Base-by-base conservation (phyloP, 768 basidiomycete genomes). In the Baorangia bicolor region DNA sequence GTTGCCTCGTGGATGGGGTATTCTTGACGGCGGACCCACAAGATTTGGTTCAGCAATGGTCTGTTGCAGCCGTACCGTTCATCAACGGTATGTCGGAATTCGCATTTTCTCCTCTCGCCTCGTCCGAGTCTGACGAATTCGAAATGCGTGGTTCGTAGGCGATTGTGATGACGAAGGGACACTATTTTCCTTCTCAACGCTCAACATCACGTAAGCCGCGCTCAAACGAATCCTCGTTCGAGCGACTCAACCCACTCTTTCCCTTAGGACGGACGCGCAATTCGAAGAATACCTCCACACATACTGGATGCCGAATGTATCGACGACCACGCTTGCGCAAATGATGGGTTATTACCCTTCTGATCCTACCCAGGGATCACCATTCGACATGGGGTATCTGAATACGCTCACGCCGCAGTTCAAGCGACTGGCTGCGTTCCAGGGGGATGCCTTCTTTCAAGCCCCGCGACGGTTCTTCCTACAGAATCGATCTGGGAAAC, bases 381-480 rank as follows among this genome's bases (percentile, higher is more conserved):
- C 83, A 0, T 86, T 78, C 58, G 73, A 73, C 52, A 85, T 83
- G 0, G 75, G 77, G 0, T 21, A 62, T 37, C 55, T 73, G 18
- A 81, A 84, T 52, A 72, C 73, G 0, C 55, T 79, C 6, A 75
- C 77, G 3, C 76, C 79, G 0, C 74, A 84, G 53, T 82, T 73
- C 67, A 84, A 84, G 60, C 72, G 81, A 2, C 56, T 82, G 7
- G 75, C 82, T 5, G 75, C 82, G 0, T 70, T 83, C 56, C 71
- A 74, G 46, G 83, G 82, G 0, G 83, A 85, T 56, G 66, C 69
- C 33, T 69, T 77, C 2, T 81, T 84, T 69, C 77, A 83, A 53
- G 78, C 72, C 0, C 77, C 82, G 41, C 67, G 81, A 13, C 63
- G 81, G 5, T 78, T 78, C 66, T 72, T 84, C 56, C 60, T 83